Conservation (phyloP, 2,329 filamentous ascomycete genomes). For the Fonsecaea pugnacius region DNA sequence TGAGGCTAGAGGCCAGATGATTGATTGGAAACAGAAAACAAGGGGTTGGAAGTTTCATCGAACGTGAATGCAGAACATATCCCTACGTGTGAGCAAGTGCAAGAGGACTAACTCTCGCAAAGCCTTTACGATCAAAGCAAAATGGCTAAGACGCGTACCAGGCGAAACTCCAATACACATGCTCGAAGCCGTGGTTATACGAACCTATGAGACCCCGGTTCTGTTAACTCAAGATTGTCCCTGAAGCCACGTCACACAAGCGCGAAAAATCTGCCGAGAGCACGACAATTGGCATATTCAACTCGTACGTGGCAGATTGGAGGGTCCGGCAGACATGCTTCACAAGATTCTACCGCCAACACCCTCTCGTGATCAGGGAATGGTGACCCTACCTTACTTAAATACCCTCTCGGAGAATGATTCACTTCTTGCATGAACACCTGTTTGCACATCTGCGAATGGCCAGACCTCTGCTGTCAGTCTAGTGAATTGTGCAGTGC, state of each 20-base stretch:
- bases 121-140: not conserved
- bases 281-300: not conserved
- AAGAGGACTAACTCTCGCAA: not conserved
- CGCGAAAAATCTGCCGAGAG: constrained; percentile 3
- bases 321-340: constrained; percentile 19
- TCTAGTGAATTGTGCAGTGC: not conserved
- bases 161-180: constrained; percentile 25
- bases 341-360: constrained; percentile 17
- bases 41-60: not conserved
- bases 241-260: constrained; percentile 16
- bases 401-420: constrained; percentile 18
- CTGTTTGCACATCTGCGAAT: not conserved
- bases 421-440: constrained; percentile 17
- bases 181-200: constrained; percentile 23
- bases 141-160: constrained; percentile 12
- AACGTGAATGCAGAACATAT: not conserved
- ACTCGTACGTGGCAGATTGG: constrained; percentile 7
- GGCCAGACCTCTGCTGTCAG: not conserved
- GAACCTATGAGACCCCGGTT: constrained; percentile 1
- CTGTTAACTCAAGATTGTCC: constrained; percentile 8
- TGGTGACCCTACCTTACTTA: constrained; percentile 23
- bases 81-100: not conserved
- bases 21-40: not conserved
- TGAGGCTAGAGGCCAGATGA: constrained; percentile 13
- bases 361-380: constrained; percentile 24